Conservation (phyloP, 208 protist genomes). For the Trypanosoma mega region DNA sequence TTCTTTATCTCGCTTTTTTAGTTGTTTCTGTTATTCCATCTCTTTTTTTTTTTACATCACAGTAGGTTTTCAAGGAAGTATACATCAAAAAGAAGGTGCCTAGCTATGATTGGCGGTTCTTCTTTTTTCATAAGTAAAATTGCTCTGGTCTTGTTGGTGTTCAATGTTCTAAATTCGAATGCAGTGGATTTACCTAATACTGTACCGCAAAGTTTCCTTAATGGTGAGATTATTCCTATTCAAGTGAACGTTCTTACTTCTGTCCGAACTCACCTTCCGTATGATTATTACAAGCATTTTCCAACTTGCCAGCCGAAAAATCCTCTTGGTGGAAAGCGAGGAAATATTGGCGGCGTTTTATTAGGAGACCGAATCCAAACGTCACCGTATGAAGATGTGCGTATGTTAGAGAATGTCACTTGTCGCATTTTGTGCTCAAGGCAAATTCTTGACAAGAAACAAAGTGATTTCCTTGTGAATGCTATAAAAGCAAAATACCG, state of each 20-base stretch:
- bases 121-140: too few relatives aligned
- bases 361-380: slow-evolving; percentile 89
- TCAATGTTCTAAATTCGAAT: too few relatives aligned
- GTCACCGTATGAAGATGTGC: slow-evolving; percentile 62
- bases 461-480: slow-evolving; percentile 22
- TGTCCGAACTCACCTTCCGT: slow-evolving; percentile 86
- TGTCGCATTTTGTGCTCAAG: slow-evolving; percentile 29
- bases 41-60: too few relatives aligned
- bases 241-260: slow-evolving; percentile 89
- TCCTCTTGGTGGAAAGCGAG: slow-evolving; percentile 23
- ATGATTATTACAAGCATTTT: slow-evolving; percentile 83
- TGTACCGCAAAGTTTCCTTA: slow-evolving; percentile 2
- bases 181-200: slow-evolving; percentile 13
- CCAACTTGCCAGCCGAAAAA: slow-evolving; percentile 69
- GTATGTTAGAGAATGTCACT: slow-evolving; percentile 25
- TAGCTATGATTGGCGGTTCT: too few relatives aligned
- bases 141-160: too few relatives aligned
- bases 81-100: too few relatives aligned
- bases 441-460: slow-evolving; percentile 13
- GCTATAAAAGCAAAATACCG: slow-evolving; percentile 34
- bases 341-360: slow-evolving; percentile 93
- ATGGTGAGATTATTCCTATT: slow-evolving; percentile 26
- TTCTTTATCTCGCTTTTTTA: too few relatives aligned
- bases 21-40: too few relatives aligned
- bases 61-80: too few relatives aligned